phyloP scores from a whole-genome alignment of 2,329 filamentous ascomycete species.

The Dothiorella sarmentorum region DNA sequence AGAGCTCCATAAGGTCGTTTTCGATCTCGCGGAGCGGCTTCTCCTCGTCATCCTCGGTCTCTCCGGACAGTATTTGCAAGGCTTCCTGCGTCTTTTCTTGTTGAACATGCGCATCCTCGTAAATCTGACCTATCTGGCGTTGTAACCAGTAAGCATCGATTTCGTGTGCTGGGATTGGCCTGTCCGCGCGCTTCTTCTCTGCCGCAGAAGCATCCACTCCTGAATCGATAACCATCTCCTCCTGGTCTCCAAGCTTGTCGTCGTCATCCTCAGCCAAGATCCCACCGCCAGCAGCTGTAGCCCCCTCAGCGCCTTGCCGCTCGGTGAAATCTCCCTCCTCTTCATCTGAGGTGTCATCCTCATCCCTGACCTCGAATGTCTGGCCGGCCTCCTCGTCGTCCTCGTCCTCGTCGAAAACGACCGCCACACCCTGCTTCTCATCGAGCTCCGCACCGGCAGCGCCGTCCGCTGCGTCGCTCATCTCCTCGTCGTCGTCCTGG shows the following conservation, averaged over 20 bases:
- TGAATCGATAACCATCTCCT: conserved; percentile 81
- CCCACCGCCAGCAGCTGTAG: conserved; percentile 45
- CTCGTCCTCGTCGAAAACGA: conserved; percentile 92
- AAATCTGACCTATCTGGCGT: conserved; percentile 81
- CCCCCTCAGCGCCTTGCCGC: conserved; percentile 49
- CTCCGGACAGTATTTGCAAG: conserved; percentile 75
- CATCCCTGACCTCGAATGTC: conserved; percentile 81
- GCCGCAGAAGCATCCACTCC: conserved; percentile 44
- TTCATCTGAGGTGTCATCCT: conserved; percentile 73
- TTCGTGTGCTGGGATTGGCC: conserved; percentile 73
- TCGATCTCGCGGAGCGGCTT: conserved; percentile 89
- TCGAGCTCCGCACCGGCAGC: conserved; percentile 71
- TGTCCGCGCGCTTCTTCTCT: conserved; percentile 48
- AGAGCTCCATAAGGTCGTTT: conserved; percentile 97
- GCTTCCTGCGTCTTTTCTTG: conserved; percentile 88
- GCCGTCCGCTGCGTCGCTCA: conserved; percentile 62
- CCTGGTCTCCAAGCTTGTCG: conserved; percentile 53
- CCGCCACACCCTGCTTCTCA: conserved; percentile 92
- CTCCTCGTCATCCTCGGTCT: conserved; percentile 73
- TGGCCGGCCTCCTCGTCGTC: conserved; percentile 72
- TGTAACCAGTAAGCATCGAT: conserved; percentile 98
- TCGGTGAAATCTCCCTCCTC: conserved; percentile 61
- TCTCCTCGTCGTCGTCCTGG: conserved; percentile 90
- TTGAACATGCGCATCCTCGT: conserved; percentile 87
- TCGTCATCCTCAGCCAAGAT: conserved; percentile 26